Evolutionary conservation across 176 grass and related monocot genomes (phyloP).

Genomic region (Pontederia paniculata): DNA sequence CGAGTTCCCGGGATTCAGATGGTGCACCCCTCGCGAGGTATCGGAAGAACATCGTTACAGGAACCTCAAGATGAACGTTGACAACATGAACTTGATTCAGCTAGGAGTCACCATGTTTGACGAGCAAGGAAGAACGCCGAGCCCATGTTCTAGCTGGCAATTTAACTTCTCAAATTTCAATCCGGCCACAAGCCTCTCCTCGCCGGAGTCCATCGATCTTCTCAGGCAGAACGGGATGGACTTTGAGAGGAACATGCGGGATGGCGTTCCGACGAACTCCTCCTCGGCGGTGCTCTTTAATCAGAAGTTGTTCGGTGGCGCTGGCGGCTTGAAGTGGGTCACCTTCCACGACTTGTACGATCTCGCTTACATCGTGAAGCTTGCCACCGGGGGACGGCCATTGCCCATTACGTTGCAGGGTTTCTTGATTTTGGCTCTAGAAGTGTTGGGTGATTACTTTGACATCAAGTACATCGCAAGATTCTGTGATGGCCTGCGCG

Average conservation of each 20-base stretch:
- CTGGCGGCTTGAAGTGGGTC: background rate
- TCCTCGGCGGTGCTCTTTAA: background rate
- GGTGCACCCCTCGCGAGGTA: too few species aligned
- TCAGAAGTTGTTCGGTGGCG: background rate
- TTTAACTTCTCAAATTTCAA: slow-evolving; percentile 4
- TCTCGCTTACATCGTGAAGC: background rate
- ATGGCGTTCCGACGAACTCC: background rate
- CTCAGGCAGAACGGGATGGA: background rate
- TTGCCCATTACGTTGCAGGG: background rate
- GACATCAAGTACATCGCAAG: too few species aligned
- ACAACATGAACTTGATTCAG: background rate
- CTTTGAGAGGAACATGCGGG: background rate
- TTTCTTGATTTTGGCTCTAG: background rate
- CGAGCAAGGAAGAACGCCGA: background rate
- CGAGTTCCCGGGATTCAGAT: too few species aligned
- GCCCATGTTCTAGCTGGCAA: background rate
- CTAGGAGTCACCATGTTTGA: background rate
- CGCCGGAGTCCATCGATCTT: background rate
- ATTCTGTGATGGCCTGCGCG: too few species aligned
- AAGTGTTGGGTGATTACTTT: background rate
- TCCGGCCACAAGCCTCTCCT: background rate
- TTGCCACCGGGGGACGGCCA: background rate
- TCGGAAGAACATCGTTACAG: background rate
- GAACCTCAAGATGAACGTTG: background rate
- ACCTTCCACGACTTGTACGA: background rate